Evolutionary conservation across 805 yeast genomes (phyloP).

Genomic region (Sugiyamaella floridensis): DNA sequence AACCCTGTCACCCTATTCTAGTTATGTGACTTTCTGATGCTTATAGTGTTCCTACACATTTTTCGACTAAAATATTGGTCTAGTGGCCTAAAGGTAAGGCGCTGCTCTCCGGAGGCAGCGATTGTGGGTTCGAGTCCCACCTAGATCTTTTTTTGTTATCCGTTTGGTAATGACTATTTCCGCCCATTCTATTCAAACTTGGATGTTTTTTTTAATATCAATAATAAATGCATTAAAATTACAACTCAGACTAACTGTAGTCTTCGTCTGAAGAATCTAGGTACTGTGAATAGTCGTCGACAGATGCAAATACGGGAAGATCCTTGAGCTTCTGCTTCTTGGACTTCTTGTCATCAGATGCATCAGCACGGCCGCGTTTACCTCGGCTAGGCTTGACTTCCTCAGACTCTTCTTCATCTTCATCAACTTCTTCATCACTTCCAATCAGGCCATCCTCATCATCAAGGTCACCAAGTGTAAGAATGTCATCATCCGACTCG

Average conservation of each 20-base stretch:
- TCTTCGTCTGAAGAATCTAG: conserved; percentile 53
- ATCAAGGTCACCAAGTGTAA: conserved; percentile 29
- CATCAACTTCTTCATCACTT: conserved; percentile 32
- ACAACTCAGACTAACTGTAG: conserved; percentile 14
- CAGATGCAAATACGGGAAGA: conserved; percentile 82
- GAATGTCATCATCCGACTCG: conserved; percentile 16
- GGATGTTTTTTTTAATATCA: neutral
- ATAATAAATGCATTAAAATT: neutral
- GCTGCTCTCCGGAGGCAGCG: conserved; percentile 26
- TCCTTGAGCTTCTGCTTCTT: conserved; percentile 55
- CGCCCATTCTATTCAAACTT: too few species aligned
- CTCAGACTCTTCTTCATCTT: conserved; percentile 6
- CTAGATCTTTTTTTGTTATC: conserved; percentile 15
- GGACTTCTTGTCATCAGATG: conserved; percentile 29
- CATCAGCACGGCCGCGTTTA: conserved; percentile 20
- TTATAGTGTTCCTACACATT: neutral
- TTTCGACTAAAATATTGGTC: conserved; percentile 8
- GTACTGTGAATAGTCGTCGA: conserved; percentile 75
- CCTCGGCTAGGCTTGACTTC: conserved; percentile 16
- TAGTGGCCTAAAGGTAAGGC: conserved; percentile 25
- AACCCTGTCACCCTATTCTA: neutral
- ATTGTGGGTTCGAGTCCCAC: conserved; percentile 26
- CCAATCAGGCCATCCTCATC: conserved; percentile 35
- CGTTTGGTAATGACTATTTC: too few species aligned
- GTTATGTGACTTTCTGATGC: neutral